Base-by-base conservation (phyloP, 2,329 filamentous ascomycete species). In the Scedosporium apiospermum region DNA sequence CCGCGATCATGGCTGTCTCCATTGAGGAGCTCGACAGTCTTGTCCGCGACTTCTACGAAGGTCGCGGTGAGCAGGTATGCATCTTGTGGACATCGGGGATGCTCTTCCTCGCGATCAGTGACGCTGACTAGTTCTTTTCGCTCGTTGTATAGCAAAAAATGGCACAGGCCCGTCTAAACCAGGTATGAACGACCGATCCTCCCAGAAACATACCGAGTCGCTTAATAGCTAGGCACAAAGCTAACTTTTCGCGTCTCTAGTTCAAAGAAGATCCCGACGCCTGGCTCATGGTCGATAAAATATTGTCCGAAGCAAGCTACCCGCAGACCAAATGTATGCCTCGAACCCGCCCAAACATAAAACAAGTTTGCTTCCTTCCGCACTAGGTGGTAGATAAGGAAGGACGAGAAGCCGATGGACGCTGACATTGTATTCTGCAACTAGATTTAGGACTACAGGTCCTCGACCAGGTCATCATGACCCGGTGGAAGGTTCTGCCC, bases 241-340 rank as follows among this genome's bases (percentile, higher is more conserved):
- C 34, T 57, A 14, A 34, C 46, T 41, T 44, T 57, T 23, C 30
- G 10, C 34, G 34, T 38, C 6, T 65, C 55, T 66, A 98, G 91
- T 99, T 99, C 84, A 98, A 98, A 77, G 95, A 98, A 80, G 96
- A 98, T 72, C 93, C 93, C 64, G 95, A 99, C 80, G 89, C 95
- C 64, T 99, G 95, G 95, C 85, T 98, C 68, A 86, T 97, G 74
- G 95, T 98, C 71, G 95, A 97, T 75, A 93, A 96, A 79, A 96
- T 99, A 71, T 85, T 99, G 66, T 89, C 93, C 76, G 90, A 96
- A 75, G 90, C 95, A 67, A 88, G 88, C 74, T 96, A 97, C 74
- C 87, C 91, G 62, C 92, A 98, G 77, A 99, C 95, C 65, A 99
- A 99, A 81, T 99, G 91, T 93, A 80, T 72, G 88, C 80, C 55